Percentiles rank a stretch among this genome's conserved stretches.
Evolutionary conservation across 139 green algal genomes (phyloP).

Genomic region (Nannochloris sp.): DNA sequence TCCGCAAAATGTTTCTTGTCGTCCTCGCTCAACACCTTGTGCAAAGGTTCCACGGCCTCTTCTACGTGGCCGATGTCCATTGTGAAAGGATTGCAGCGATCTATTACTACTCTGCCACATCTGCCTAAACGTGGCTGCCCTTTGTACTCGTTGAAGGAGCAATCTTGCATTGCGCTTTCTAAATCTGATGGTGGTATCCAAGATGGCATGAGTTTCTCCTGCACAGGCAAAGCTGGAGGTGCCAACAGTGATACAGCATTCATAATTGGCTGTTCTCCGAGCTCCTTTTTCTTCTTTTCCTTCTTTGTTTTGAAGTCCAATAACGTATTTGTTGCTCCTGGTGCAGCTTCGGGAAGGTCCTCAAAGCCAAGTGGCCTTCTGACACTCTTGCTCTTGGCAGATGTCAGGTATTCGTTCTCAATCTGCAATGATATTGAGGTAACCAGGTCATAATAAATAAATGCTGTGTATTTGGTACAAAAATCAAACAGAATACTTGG

Average conservation of each 20-base stretch:
- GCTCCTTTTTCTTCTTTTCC: slow-evolving; percentile 31
- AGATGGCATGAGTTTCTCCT: slow-evolving; percentile 2
- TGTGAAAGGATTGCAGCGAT: slow-evolving; percentile 32
- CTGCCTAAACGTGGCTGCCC: slow-evolving; percentile 34
- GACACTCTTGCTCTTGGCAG: slow-evolving; percentile 15
- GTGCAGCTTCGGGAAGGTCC: slow-evolving; percentile 22
- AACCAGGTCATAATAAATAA: background rate
- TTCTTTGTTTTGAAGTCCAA: slow-evolving; percentile 27
- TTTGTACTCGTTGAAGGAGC: background rate
- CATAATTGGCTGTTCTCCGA: slow-evolving; percentile 17
- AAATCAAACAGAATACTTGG: background rate
- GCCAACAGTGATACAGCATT: slow-evolving; percentile 28
- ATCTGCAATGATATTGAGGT: slow-evolving; percentile 13
- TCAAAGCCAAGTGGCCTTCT: slow-evolving; percentile 32
- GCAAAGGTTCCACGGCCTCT: background rate
- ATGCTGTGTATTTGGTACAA: background rate
- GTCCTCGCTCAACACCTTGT: slow-evolving; percentile 11
- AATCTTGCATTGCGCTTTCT: background rate
- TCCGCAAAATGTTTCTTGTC: slow-evolving; percentile 24
- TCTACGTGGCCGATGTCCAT: too few relatives aligned
- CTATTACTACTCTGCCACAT: slow-evolving; percentile 40
- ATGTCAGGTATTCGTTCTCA: slow-evolving; percentile 32
- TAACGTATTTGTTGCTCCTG: slow-evolving; percentile 27
- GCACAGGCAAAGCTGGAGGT: slow-evolving; percentile 20
- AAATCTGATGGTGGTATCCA: background rate